phyloP scores from a whole-genome alignment of 2,329 filamentous ascomycete species.

The Epichloe uncinata region DNA sequence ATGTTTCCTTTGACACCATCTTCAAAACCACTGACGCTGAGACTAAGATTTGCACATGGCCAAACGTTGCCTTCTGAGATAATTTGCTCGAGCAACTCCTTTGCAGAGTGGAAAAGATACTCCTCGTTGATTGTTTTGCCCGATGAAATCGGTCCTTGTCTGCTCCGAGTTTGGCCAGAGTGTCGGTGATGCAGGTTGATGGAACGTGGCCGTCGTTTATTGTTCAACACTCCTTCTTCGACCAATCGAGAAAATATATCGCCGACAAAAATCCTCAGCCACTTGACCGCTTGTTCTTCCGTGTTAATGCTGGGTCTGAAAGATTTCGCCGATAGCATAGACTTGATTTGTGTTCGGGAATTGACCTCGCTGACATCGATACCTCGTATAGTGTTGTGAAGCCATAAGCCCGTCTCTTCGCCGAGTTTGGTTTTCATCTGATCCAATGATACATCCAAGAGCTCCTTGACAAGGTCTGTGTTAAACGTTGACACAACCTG shows the following conservation, averaged over 20 bases:
- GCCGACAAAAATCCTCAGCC: slow-evolving; percentile 81
- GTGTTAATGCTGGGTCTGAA: slow-evolving; percentile 75
- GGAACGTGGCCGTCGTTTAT: slow-evolving; percentile 73
- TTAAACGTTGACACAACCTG: slow-evolving; percentile 70
- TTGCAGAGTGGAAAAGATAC: slow-evolving; percentile 61
- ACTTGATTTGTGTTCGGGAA: slow-evolving; percentile 84
- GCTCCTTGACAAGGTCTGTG: slow-evolving; percentile 65
- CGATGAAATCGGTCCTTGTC: slow-evolving; percentile 61
- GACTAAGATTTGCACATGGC: slow-evolving; percentile 82
- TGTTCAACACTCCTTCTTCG: slow-evolving; percentile 80
- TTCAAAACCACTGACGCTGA: slow-evolving; percentile 87
- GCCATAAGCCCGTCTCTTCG: slow-evolving; percentile 74
- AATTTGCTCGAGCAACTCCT: slow-evolving; percentile 63
- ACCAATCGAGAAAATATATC: slow-evolving; percentile 85
- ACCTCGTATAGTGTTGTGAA: slow-evolving; percentile 74
- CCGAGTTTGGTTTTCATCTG: slow-evolving; percentile 67
- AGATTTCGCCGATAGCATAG: slow-evolving; percentile 92
- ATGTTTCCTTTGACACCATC: slow-evolving; percentile 73
- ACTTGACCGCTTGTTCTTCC: slow-evolving; percentile 64
- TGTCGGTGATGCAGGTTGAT: slow-evolving; percentile 76
- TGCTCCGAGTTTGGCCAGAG: slow-evolving; percentile 58
- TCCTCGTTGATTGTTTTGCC: slow-evolving; percentile 62
- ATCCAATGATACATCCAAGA: slow-evolving; percentile 59
- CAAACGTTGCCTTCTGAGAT: slow-evolving; percentile 66
- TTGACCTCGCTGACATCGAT: slow-evolving; percentile 83